Evolutionary conservation across 1,284 basidiomycete genomes (phyloP).

Genomic region (Stygiomarasmius scandens): DNA sequence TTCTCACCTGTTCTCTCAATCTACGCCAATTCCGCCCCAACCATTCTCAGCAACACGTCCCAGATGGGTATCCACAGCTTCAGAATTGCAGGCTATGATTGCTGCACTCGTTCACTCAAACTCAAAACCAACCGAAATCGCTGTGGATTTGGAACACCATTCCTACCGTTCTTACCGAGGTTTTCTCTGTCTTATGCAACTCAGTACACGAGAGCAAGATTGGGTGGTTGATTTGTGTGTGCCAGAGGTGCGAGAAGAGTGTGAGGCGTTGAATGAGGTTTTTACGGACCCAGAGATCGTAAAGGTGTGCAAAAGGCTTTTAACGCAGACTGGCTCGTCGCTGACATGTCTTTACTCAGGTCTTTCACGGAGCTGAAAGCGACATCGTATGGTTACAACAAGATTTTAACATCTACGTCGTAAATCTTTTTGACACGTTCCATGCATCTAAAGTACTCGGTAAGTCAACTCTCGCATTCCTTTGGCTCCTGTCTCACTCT

Average conservation of each 20-base stretch:
- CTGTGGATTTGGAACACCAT: conserved; percentile 95
- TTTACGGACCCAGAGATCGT: conserved; percentile 85
- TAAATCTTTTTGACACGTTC: conserved; percentile 95
- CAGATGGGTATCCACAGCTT: conserved; percentile 70
- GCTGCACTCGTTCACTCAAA: conserved; percentile 52
- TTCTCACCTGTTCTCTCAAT: conserved; percentile 62
- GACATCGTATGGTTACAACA: conserved; percentile 97
- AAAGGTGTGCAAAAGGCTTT: conserved; percentile 58
- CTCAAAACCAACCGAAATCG: conserved; percentile 71
- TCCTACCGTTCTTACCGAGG: conserved; percentile 84
- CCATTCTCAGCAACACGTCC: conserved; percentile 75
- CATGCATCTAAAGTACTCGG: conserved; percentile 89
- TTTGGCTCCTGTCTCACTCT: conserved; percentile 13
- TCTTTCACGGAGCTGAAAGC: conserved; percentile 93
- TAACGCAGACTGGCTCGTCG: neutral
- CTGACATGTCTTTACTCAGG: conserved; percentile 41
- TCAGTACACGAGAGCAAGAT: conserved; percentile 84
- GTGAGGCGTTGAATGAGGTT: conserved; percentile 74
- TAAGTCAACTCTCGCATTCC: conserved; percentile 32
- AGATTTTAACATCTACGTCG: conserved; percentile 92
- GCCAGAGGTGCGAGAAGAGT: conserved; percentile 68
- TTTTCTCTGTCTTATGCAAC: conserved; percentile 93
- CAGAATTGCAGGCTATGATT: conserved; percentile 65
- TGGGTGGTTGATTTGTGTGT: conserved; percentile 86
- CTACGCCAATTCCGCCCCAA: conserved; percentile 49